Evolutionary conservation across 2,329 filamentous ascomycete species (phyloP).

Genomic region (Septoria petroselini): DNA sequence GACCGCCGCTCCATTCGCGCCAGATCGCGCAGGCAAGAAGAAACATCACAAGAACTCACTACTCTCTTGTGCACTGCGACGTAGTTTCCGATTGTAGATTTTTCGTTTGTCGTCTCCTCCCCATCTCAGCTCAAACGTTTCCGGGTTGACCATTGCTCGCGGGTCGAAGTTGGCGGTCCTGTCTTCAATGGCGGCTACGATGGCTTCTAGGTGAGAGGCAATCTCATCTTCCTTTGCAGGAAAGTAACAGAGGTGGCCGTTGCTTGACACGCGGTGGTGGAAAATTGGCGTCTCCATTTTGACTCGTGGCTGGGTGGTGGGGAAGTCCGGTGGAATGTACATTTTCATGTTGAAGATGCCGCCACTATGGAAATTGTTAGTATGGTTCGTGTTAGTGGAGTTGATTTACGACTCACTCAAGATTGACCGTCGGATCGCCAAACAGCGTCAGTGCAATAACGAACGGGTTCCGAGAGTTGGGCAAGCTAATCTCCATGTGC

Average conservation of each 20-base stretch:
- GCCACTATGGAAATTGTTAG: conserved; percentile 45
- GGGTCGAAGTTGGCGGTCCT: conserved; percentile 87
- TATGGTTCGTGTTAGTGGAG: background rate
- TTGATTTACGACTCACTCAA: conserved; percentile 55
- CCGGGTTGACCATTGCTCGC: conserved; percentile 77
- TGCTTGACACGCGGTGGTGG: conserved; percentile 76
- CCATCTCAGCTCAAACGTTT: conserved; percentile 86
- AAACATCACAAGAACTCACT: conserved; percentile 39
- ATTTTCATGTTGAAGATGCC: conserved; percentile 82
- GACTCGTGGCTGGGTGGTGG: conserved; percentile 81
- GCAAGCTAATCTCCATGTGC: conserved; percentile 72
- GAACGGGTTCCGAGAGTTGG: conserved; percentile 75
- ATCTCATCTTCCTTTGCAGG: conserved; percentile 71
- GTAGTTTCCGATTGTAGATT: conserved; percentile 75
- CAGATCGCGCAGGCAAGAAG: background rate
- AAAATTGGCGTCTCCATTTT: conserved; percentile 78
- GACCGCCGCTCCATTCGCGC: background rate
- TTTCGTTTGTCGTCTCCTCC: conserved; percentile 75
- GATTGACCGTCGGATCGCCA: conserved; percentile 84
- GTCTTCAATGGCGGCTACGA: conserved; percentile 80
- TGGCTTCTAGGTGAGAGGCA: conserved; percentile 75
- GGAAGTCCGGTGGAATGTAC: conserved; percentile 78
- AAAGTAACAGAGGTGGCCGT: conserved; percentile 81
- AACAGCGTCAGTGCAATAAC: conserved; percentile 87
- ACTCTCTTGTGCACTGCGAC: conserved; percentile 66